Base-by-base conservation (phyloP, 176 grass and related monocot genomes). In the Oryza meyeriana region DNA sequence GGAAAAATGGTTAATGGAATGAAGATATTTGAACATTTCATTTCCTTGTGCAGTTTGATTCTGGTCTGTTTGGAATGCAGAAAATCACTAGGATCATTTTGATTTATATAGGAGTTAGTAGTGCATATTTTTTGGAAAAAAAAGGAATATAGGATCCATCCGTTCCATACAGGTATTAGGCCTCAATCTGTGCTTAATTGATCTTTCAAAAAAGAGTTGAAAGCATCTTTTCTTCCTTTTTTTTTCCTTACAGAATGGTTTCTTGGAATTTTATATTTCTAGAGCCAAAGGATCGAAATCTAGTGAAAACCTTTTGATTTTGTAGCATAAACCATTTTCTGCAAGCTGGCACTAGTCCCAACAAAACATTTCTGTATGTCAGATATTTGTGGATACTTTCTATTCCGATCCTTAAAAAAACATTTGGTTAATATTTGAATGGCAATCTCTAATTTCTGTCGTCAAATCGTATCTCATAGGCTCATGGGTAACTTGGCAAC, bases 1-100 rank as follows among this genome's bases (percentile, higher is more conserved):
- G 39, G 34, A 25, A 79, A 81, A 34, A 4, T 29, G 34, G 72
- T 77, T 14, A 32, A 75, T 64, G 30, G 61, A 73, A 85, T 52
- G 5, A 34, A 81, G 17, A 47, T 69, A 35, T 29, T 33, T 31
- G 2, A 59, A 35, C 14, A 44, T 36, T 74, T 10, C 28, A 20
- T 20, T 8, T 18, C 5, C 50, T n/a, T 57, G 6, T 57, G 52
- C 52, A 57, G 6, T 57, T 12, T 57, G 20, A n/a, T 57, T 10
- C 12, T n/a, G 50, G 8, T 57, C 22, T 50, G 16, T 57, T 57
- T 57, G 52, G 20, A 57, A 57, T 10, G 7, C 22, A 57, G 52
- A 57, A 57, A 57, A 57, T 57, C 24, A 22, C 6, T 22, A 2
- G 20, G 20, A 57, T n/a, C 7, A 57, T 57, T 57, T n/a, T 57